These are phyloP conservation scores for Scutellaria minor DNA, from an alignment of 257 asterid species.

Conservation along the genomic window DNA sequence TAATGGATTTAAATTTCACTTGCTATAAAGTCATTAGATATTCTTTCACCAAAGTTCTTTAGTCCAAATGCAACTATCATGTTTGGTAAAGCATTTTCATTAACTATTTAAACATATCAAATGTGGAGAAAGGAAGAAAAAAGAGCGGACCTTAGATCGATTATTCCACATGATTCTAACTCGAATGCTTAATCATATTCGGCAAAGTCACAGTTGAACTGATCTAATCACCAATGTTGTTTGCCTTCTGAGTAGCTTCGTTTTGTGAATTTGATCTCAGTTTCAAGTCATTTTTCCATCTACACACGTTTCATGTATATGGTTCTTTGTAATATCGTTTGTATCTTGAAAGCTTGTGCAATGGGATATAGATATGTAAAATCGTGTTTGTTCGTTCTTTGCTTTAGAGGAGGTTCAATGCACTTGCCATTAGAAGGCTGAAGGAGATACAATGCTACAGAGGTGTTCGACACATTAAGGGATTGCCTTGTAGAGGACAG, in stretches of 20 bases:
- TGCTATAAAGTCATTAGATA: neutral
- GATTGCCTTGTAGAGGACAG: conserved; percentile 96
- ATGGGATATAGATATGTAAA: neutral
- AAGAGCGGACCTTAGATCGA: neutral
- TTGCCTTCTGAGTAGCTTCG: neutral
- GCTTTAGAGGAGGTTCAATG: conserved; percentile 86
- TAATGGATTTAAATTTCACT: neutral
- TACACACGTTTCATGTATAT: neutral
- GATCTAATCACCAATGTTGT: neutral
- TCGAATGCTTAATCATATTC: too few species aligned
- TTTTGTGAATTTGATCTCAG: neutral
- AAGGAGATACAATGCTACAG: conserved; percentile 97
- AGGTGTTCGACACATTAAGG: conserved; percentile 87
- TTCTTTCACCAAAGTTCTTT: neutral
- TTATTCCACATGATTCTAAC: neutral
- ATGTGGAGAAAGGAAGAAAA: neutral
- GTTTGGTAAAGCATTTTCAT: neutral
- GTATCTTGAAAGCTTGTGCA: neutral
- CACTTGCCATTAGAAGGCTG: conserved; percentile 81
- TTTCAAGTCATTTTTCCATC: neutral
- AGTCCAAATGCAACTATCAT: neutral
- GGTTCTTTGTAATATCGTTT: neutral
- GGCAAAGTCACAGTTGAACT: neutral
- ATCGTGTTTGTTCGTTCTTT: conserved; percentile 11
- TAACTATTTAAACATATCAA: neutral